These are phyloP conservation scores for Naganishia randhawae DNA, from an alignment of 768 basidiomycete genomes.

Conservation along the genomic window DNA sequence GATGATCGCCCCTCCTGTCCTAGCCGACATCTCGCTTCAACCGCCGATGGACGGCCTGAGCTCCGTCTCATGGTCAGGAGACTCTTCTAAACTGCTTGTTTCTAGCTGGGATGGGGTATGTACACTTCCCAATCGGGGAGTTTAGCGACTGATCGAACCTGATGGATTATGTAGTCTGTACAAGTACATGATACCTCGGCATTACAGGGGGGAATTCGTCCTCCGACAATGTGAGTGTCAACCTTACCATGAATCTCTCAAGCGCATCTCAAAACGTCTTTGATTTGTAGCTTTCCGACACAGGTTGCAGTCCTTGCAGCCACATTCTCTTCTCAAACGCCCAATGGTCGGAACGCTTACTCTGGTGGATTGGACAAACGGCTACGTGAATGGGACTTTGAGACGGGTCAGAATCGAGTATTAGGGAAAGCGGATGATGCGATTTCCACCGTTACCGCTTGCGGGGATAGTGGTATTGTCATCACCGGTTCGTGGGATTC, in stretches of 20 bases:
- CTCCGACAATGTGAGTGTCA: background rate
- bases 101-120: constrained; percentile 84
- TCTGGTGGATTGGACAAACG: constrained; percentile 84
- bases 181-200: constrained; percentile 26
- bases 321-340: constrained; percentile 61
- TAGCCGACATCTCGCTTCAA: constrained; percentile 41
- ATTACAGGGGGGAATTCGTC: background rate
- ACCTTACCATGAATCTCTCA: constrained; percentile 31
- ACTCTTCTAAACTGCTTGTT: constrained; percentile 73
- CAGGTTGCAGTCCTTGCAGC: constrained; percentile 77
- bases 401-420: constrained; percentile 65
- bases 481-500: constrained; percentile 91
- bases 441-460: constrained; percentile 72
- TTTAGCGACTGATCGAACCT: constrained; percentile 61
- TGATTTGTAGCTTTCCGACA: constrained; percentile 51
- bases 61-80: constrained; percentile 73
- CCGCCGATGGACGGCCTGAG: constrained; percentile 83
- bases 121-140: constrained; percentile 53
- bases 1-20: background rate
- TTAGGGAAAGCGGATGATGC: constrained; percentile 69
- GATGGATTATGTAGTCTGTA: constrained; percentile 58
- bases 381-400: constrained; percentile 80
- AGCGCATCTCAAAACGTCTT: constrained; percentile 36
- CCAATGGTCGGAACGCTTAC: constrained; percentile 58
- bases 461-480: constrained; percentile 64